A percentile compares a stretch with the other conserved stretches of the same genome.
Evolutionary conservation across 108 stramenopile genomes (phyloP).

Genomic region (Seminavis robusta): DNA sequence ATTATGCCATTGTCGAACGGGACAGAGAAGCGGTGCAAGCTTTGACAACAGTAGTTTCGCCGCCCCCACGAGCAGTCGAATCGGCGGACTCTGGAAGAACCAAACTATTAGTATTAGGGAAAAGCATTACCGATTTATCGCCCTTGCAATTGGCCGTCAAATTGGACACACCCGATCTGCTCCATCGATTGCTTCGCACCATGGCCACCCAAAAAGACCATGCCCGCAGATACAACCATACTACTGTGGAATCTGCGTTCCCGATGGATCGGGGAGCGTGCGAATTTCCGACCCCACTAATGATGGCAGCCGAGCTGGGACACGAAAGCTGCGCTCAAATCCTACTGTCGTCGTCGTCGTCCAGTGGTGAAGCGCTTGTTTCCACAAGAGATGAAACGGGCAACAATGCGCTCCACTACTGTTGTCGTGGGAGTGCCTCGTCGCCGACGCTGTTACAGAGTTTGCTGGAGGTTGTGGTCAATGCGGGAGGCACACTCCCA

Average conservation of each 20-base stretch:
- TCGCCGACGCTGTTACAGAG: not conserved
- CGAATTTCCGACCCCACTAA: constrained; percentile 28
- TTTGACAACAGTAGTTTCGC: not conserved
- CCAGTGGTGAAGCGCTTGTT: constrained; percentile 11
- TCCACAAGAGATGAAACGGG: constrained; percentile 8
- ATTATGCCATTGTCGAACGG: not conserved
- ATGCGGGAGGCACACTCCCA: constrained; percentile 7
- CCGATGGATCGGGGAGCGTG: constrained; percentile 16
- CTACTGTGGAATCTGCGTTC: too few relatives aligned
- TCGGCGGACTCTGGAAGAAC: constrained; percentile 1
- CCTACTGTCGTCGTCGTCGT: constrained; percentile 20
- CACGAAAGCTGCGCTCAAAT: constrained; percentile 42
- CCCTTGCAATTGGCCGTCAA: constrained; percentile 13
- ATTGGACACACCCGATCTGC: constrained; percentile 16
- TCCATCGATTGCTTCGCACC: constrained; percentile 19
- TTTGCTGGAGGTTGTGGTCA: not conserved
- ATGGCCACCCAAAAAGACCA: not conserved
- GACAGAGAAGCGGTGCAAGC: not conserved
- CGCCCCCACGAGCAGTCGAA: not conserved
- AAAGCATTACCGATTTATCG: not conserved
- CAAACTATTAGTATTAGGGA: not conserved
- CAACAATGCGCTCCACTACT: constrained; percentile 31
- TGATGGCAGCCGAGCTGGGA: constrained; percentile 54
- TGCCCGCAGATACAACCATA: constrained; percentile 8
- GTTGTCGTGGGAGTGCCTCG: constrained; percentile 28